A percentile compares a stretch with the other conserved stretches of the same genome.
Conservation (phyloP, 2,329 filamentous ascomycete species). For the Saccharata proteae region DNA sequence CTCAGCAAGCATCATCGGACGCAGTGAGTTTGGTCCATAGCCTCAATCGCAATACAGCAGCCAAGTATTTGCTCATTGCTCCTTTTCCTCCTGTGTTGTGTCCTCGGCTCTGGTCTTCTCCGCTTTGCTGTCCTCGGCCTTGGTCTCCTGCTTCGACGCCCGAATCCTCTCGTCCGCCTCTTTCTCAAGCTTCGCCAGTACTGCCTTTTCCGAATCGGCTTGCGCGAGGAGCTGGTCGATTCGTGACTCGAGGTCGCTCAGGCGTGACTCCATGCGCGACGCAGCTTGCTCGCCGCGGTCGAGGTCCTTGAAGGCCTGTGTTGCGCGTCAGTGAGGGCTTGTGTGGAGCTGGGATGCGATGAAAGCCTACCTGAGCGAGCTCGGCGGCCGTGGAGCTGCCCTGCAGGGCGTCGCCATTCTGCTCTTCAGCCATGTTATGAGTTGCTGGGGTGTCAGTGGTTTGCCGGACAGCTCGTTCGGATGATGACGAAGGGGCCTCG, state of each 20-base stretch:
- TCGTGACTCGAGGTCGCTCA: conserved; percentile 41
- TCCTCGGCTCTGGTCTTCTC: conserved; percentile 10
- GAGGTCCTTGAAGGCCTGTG: conserved; percentile 38
- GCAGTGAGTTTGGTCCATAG: no score
- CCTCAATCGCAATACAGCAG: no score
- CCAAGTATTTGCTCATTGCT: no score
- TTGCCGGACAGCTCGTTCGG: neutral
- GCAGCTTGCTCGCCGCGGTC: conserved; percentile 45
- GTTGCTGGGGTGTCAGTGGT: neutral
- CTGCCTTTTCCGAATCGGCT: no score
- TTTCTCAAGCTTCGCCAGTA: no score
- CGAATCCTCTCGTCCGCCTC: no score
- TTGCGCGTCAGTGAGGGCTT: neutral
- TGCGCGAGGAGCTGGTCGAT: conserved; percentile 41
- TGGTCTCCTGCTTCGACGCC: conserved; percentile 15
- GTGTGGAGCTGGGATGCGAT: neutral
- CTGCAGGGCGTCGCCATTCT: conserved; percentile 16
- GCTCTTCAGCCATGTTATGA: conserved; percentile 19
- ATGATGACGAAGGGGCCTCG: conserved; percentile 3
- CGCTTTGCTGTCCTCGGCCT: conserved; percentile 11
- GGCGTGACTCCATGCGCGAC: conserved; percentile 41
- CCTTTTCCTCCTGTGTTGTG: no score
- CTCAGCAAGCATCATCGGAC: no score
- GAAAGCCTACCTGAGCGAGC: conserved; percentile 20
- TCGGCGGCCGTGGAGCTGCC: conserved; percentile 18